Base-by-base conservation (phyloP, 371 early-diverging fungal genomes). In the Mortierella sp. region DNA sequence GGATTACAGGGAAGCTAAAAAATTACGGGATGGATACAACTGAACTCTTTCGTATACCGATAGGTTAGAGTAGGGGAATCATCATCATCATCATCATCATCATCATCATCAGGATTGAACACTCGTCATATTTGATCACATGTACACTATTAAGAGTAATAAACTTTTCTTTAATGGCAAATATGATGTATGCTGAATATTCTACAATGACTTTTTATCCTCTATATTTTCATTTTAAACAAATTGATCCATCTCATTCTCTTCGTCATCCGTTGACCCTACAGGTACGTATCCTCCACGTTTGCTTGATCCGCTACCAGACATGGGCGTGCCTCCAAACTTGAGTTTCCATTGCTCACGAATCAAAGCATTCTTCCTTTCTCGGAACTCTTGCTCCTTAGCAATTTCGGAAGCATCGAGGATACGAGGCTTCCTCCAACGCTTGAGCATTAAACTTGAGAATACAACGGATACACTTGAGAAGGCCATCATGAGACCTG, bases 401-500 rank as follows among this genome's bases (percentile, higher is more conserved):
- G 60, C 79, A 63, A 67, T 41, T 50, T 79, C 74, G 2, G 79
- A 58, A 6, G 62, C 64, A 38, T 83, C 84, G n/a, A 67, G 63
- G 48, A 90, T 75, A 0, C 32, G 15, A 7, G 91, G 92, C 65
- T 88, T 90, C 59, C 70, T 82, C 88, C 91, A 95, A 74, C 89
- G 88, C 74, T 89, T 91, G 53, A 98, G 89, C 83, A 95, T 82
- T 69, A 98, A 84, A 67, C 96, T 96, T 63, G 94, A 94, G 55
- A 90, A 84, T 32, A 98, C 97, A 1, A 98, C 98, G 69, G 93
- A 93, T 8, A 97, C 94, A n/a, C 96, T 96, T 59, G 94, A 94
- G 69, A 95, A 88, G 1, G 96, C 97, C 99, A 98, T 98, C 52
- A 97, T 96, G 77, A 95, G 85, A 41, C 97, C 97, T 0, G 98